These are phyloP conservation scores for Triticum monococcum DNA, from an alignment of 176 grass and related monocot genomes.

Conservation along the genomic window DNA sequence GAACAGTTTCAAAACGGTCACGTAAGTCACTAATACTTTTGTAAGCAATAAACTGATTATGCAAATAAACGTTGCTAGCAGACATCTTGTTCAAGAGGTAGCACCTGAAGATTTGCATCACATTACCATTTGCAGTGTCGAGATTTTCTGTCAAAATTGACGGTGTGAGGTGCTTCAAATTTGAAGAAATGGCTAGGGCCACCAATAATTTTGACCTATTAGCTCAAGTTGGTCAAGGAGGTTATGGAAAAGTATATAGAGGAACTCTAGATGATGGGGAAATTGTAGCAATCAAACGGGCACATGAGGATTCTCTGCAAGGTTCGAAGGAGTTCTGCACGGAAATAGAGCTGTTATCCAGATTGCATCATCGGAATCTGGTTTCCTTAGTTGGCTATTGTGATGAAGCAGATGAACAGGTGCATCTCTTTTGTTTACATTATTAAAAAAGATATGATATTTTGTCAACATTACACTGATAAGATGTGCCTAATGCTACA, in stretches of 20 bases:
- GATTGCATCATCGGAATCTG: slow-evolving; percentile 94
- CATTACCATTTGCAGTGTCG: slow-evolving; percentile 46
- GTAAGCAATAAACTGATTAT: slow-evolving; percentile 13
- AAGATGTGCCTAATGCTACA: neutral
- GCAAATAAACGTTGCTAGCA: neutral
- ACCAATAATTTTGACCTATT: slow-evolving; percentile 69
- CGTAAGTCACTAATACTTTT: slow-evolving; percentile 54
- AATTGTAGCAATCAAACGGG: slow-evolving; percentile 87
- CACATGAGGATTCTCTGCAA: slow-evolving; percentile 85
- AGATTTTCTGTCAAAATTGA: slow-evolving; percentile 81
- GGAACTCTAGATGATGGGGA: slow-evolving; percentile 75
- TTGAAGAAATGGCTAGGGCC: slow-evolving; percentile 72
- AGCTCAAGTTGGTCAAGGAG: slow-evolving; percentile 88
- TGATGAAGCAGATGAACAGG: slow-evolving; percentile 93
- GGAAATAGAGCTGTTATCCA: slow-evolving; percentile 89
- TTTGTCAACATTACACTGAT: neutral
- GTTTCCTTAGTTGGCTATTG: slow-evolving; percentile 90
- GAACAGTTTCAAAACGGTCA: slow-evolving; percentile 46
- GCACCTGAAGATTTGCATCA: slow-evolving; percentile 16
- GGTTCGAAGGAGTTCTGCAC: slow-evolving; percentile 93
- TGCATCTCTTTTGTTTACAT: slow-evolving; percentile 36
- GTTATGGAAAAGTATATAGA: slow-evolving; percentile 90
- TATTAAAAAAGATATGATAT: neutral
- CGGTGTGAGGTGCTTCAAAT: slow-evolving; percentile 74
- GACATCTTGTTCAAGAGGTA: neutral